phyloP scores from a whole-genome alignment of 75 land plant species.

The Selaginella tamariscina region DNA sequence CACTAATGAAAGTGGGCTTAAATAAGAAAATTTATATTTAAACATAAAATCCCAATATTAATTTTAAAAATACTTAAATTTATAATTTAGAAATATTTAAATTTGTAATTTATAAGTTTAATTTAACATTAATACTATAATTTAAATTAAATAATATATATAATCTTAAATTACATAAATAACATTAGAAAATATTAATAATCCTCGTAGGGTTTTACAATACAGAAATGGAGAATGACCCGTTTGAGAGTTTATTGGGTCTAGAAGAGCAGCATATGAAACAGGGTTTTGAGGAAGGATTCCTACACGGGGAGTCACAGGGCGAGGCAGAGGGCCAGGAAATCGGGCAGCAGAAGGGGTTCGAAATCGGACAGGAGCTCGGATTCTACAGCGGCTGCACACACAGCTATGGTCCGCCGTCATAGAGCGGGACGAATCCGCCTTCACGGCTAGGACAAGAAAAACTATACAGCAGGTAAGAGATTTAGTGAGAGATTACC shows the following conservation, averaged over 20 bases:
- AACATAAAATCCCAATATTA: too few species aligned
- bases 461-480: slow-evolving; percentile 41
- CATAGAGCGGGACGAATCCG: slow-evolving; percentile 29
- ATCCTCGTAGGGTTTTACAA: too few species aligned
- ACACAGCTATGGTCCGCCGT: slow-evolving; percentile 54
- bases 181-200: too few species aligned
- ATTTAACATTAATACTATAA: too few species aligned
- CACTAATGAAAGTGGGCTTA: too few species aligned
- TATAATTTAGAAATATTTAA: too few species aligned
- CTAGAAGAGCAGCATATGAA: slow-evolving; percentile 44
- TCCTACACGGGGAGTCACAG: slow-evolving; percentile 29
- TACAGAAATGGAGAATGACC: slow-evolving; percentile 37
- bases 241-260: slow-evolving; percentile 50
- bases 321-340: slow-evolving; percentile 62
- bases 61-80: too few species aligned
- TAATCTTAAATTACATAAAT: too few species aligned
- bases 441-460: slow-evolving; percentile 45
- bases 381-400: slow-evolving; percentile 72
- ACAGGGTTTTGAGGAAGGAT: slow-evolving; percentile 54
- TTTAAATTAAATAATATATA: too few species aligned
- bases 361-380: slow-evolving; percentile 68
- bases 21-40: too few species aligned
- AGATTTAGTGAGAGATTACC: slow-evolving; percentile 39
- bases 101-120: too few species aligned
- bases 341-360: slow-evolving; percentile 60